Conservation (phyloP, 2,329 filamentous ascomycete genomes). For the Neoascochyta sp. region DNA sequence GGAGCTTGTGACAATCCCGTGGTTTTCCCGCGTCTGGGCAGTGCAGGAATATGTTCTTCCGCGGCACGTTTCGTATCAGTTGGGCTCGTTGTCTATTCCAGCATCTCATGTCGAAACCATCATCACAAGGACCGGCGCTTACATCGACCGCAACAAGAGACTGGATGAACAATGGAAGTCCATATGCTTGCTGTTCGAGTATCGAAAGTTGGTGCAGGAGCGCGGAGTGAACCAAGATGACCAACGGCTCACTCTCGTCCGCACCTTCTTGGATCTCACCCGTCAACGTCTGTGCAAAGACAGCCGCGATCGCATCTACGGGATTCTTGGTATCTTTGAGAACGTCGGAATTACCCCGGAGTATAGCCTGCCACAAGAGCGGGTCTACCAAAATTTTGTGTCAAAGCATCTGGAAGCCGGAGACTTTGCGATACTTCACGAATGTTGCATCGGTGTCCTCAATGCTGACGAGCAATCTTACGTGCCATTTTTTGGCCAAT, state of each 20-base stretch:
- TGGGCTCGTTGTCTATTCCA: slow-evolving; percentile 2
- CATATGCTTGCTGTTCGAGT: slow-evolving; percentile 4
- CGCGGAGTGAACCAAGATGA: not conserved
- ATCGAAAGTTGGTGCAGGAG: slow-evolving; percentile 4
- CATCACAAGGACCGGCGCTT: slow-evolving; percentile 2
- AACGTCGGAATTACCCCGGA: slow-evolving; percentile 1
- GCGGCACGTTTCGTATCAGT: slow-evolving; percentile 1
- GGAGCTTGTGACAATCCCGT: slow-evolving; percentile 3
- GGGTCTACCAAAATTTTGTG: slow-evolving; percentile 6
- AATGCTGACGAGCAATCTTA: not conserved
- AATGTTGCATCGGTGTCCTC: slow-evolving; percentile 6
- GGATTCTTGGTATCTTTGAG: slow-evolving; percentile 4
- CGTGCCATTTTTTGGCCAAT: slow-evolving; percentile 1
- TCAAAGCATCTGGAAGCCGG: slow-evolving; percentile 4
- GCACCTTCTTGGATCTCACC: slow-evolving; percentile 5
- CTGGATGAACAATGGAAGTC: slow-evolving; percentile 6
- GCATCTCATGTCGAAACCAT: slow-evolving; percentile 4
- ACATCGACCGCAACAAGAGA: slow-evolving; percentile 3
- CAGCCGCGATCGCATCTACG: slow-evolving; percentile 7
- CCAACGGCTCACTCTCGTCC: slow-evolving; percentile 2
- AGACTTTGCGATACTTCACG: slow-evolving; percentile 6
- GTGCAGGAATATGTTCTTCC: slow-evolving; percentile 7
- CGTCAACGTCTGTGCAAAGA: slow-evolving; percentile 5
- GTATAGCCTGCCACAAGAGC: slow-evolving; percentile 1
- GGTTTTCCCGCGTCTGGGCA: slow-evolving; percentile 7